phyloP scores from a whole-genome alignment of 2,329 filamentous ascomycete species.

The Chrysoporthe cubensis region DNA sequence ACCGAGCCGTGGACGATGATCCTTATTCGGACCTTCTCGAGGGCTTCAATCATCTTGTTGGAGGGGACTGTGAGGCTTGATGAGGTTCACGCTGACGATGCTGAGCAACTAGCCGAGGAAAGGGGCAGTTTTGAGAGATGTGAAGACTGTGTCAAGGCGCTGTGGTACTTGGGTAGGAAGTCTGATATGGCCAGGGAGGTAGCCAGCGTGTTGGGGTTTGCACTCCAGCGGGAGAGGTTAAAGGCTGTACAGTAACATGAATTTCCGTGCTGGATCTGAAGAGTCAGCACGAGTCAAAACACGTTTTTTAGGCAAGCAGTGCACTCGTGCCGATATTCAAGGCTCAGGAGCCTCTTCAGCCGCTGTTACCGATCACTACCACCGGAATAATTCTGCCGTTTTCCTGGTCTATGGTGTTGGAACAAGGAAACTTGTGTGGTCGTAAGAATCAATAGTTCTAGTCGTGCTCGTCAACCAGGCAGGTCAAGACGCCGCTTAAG shows the following conservation, averaged over 20 bases:
- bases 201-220: conserved; percentile 18
- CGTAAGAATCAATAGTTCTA: no score
- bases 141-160: conserved; percentile 54
- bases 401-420: no score
- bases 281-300: no score
- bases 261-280: no score
- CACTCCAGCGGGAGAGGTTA: conserved; percentile 14
- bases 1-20: conserved; percentile 65
- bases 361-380: no score
- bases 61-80: conserved; percentile 32
- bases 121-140: conserved; percentile 40
- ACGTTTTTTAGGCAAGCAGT: no score
- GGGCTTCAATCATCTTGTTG: conserved; percentile 46
- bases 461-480: no score
- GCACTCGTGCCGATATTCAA: no score
- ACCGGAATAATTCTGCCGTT: no score
- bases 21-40: conserved; percentile 56
- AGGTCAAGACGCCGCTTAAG: no score
- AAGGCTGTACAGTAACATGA: not conserved
- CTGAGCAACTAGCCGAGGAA: conserved; percentile 35
- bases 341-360: no score
- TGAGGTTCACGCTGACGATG: conserved; percentile 25
- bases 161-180: conserved; percentile 59
- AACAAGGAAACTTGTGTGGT: no score
- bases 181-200: conserved; percentile 47